These are phyloP conservation scores for Xylaria sp. DNA, from an alignment of 2,329 filamentous ascomycete genomes.

Conservation along the genomic window DNA sequence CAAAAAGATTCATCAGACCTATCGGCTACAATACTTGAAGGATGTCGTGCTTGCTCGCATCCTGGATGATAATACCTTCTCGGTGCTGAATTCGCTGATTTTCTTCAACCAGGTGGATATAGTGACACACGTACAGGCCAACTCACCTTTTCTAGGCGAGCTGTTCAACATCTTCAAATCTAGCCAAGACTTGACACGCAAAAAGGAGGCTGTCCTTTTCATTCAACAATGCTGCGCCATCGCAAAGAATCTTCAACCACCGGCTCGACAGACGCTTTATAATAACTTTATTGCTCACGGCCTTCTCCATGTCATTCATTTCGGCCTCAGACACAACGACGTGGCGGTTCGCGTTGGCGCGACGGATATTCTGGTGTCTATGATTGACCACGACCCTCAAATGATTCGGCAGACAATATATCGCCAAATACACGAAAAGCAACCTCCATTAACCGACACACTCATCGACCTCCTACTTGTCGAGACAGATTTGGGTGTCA, in stretches of 20 bases:
- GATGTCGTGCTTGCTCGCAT: slow-evolving; percentile 98
- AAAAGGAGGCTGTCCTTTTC: slow-evolving; percentile 94
- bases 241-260: slow-evolving; percentile 91
- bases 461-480: slow-evolving; percentile 91
- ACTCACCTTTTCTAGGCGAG: slow-evolving; percentile 80
- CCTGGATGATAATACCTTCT: slow-evolving; percentile 96
- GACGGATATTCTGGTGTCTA: slow-evolving; percentile 90
- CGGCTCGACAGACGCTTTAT: slow-evolving; percentile 82
- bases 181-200: slow-evolving; percentile 74
- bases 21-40: slow-evolving; percentile 94
- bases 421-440: slow-evolving; percentile 87
- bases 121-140: slow-evolving; percentile 90
- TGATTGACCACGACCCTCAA: slow-evolving; percentile 94
- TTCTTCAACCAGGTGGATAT: slow-evolving; percentile 99
- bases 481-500: slow-evolving; percentile 92
- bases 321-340: slow-evolving; percentile 85
- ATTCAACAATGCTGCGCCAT: slow-evolving; percentile 96
- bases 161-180: slow-evolving; percentile 86
- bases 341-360: slow-evolving; percentile 89
- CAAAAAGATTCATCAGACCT: slow-evolving; percentile 95
- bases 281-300: slow-evolving; percentile 90
- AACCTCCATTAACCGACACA: slow-evolving; percentile 87
- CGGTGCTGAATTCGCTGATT: slow-evolving; percentile 95
- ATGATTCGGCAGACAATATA: slow-evolving; percentile 96
- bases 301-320: slow-evolving; percentile 89